Evolutionary conservation across 441 rosid genomes (phyloP).

Genomic region (Gossypium aridum): DNA sequence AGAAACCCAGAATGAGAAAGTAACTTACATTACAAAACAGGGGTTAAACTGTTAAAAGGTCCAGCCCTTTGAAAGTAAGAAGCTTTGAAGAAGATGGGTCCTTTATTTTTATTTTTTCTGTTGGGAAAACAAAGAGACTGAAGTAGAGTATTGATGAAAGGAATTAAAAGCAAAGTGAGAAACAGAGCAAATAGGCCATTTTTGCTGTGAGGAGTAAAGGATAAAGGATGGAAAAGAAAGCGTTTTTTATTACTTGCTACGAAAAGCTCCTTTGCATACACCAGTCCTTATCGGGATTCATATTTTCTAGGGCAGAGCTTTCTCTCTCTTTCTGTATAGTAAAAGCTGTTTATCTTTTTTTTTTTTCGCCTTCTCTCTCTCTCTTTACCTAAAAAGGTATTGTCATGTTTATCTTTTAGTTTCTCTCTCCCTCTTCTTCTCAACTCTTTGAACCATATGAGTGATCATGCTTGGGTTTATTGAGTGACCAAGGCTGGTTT

Average conservation of each 20-base stretch:
- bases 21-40: conserved; percentile 22
- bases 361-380: neutral
- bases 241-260: conserved; percentile 17
- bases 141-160: neutral
- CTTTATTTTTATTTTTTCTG: neutral
- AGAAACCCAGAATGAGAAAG: neutral
- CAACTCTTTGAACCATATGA: neutral
- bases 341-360: conserved; percentile 21
- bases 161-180: conserved; percentile 21
- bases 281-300: conserved; percentile 40
- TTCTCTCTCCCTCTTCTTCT: neutral
- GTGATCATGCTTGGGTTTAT: conserved; percentile 22
- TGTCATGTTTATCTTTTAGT: conserved; percentile 17
- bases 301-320: conserved; percentile 26
- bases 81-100: neutral
- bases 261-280: conserved; percentile 19
- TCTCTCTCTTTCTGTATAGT: conserved; percentile 6
- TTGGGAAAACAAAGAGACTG: neutral
- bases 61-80: conserved; percentile 6
- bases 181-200: conserved; percentile 11
- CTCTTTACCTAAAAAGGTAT: conserved; percentile 18
- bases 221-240: neutral
- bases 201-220: neutral
- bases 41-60: conserved; percentile 10
- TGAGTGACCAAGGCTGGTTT: neutral